These are phyloP conservation scores for Xylariaceae sp. DNA, from an alignment of 2,329 filamentous ascomycete genomes.

Conservation along the genomic window DNA sequence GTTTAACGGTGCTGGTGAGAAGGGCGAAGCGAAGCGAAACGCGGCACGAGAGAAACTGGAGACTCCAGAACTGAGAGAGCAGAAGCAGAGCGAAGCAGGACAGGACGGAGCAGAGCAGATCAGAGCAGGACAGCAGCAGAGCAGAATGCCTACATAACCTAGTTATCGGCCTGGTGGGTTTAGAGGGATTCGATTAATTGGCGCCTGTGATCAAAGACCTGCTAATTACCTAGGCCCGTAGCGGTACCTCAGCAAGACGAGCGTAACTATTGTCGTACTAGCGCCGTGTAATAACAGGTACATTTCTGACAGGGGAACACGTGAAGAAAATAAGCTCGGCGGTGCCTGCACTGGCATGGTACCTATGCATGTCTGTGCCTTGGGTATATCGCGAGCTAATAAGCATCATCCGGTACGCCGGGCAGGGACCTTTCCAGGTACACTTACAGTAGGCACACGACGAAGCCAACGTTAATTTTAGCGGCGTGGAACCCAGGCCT, in stretches of 20 bases:
- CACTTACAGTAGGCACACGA: background rate
- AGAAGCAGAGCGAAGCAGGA: background rate
- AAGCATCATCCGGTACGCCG: background rate
- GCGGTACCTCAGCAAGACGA: background rate
- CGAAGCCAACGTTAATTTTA: background rate
- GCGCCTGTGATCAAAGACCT: background rate
- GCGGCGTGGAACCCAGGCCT: background rate
- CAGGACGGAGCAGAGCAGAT: background rate
- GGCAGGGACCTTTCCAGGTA: background rate
- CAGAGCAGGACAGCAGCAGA: background rate
- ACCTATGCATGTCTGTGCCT: background rate
- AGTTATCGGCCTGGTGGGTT: background rate
- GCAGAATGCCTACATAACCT: background rate
- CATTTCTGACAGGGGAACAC: background rate
- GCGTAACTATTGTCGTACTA: background rate
- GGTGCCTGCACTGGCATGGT: background rate
- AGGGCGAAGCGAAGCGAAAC: background rate
- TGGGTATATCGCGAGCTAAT: background rate
- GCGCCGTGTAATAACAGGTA: background rate
- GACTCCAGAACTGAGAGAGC: no score
- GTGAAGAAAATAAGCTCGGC: background rate
- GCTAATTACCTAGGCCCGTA: background rate
- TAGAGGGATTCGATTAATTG: background rate
- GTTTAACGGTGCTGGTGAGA: background rate
- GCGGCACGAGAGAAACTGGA: no score